Evolutionary conservation across 2,329 filamentous ascomycete genomes (phyloP).

Genomic region (Cytospora paraplurivora): DNA sequence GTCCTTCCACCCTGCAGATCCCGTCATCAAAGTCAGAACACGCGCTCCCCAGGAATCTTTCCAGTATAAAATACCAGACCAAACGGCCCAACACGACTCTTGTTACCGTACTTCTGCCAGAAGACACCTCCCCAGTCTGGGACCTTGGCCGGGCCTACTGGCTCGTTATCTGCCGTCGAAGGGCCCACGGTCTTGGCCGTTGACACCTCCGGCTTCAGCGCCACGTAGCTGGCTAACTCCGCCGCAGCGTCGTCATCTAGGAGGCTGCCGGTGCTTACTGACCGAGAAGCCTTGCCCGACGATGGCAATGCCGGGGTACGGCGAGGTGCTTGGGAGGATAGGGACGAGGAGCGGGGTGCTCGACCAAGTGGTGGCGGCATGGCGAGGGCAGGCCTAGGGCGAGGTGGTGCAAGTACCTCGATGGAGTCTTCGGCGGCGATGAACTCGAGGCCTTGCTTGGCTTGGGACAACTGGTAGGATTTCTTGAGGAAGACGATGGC

Average conservation of each 20-base stretch:
- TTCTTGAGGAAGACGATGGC: constrained; percentile 43
- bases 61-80: constrained; percentile 3
- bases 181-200: neutral
- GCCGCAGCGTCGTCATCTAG: neutral
- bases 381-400: neutral
- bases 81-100: constrained; percentile 28
- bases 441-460: constrained; percentile 5
- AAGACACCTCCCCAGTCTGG: constrained; percentile 30
- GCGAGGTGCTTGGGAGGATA: neutral
- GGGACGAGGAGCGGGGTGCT: neutral
- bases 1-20: neutral
- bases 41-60: neutral
- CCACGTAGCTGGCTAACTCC: neutral
- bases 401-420: neutral
- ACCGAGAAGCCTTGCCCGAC: neutral
- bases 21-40: neutral
- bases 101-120: constrained; percentile 33
- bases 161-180: neutral
- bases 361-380: neutral
- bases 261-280: neutral
- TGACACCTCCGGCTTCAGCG: neutral
- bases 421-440: constrained; percentile 3
- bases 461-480: constrained; percentile 25
- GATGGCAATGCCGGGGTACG: neutral
- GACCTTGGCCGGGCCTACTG: neutral